These are phyloP conservation scores for Parmelia sp. DNA, from an alignment of 495 filamentous ascomycete species.

Conservation along the genomic window DNA sequence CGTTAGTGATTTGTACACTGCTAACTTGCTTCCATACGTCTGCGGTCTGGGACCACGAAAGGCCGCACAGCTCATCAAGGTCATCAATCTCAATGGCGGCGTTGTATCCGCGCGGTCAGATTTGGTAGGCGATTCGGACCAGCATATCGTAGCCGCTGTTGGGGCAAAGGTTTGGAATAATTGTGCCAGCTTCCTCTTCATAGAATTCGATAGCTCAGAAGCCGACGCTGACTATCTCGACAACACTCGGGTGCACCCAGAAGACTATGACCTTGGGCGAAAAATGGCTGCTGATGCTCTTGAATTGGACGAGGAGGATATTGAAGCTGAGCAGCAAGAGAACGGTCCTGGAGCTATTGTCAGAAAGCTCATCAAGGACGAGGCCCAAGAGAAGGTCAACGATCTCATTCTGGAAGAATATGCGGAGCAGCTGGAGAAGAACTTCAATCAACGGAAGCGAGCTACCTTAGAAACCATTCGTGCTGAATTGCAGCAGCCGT, in stretches of 20 bases:
- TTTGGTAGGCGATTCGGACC: constrained; percentile 77
- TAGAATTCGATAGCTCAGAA: constrained; percentile 75
- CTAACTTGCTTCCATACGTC: constrained; percentile 84
- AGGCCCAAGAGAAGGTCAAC: constrained; percentile 89
- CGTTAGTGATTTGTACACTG: constrained; percentile 66
- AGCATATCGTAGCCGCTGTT: constrained; percentile 69
- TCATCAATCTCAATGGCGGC: constrained; percentile 83
- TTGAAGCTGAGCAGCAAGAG: constrained; percentile 87
- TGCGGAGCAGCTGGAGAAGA: constrained; percentile 87
- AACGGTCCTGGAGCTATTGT: constrained; percentile 84
- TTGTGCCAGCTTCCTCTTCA: constrained; percentile 87
- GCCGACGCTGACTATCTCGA: constrained; percentile 83
- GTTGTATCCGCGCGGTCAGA: constrained; percentile 73
- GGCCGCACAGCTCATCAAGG: constrained; percentile 77
- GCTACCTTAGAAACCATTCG: constrained; percentile 95
- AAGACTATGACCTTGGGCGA: constrained; percentile 93
- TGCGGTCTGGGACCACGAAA: constrained; percentile 92
- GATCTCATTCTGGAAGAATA: constrained; percentile 95
- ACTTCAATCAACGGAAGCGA: constrained; percentile 88
- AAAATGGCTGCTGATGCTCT: constrained; percentile 98
- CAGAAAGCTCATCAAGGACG: constrained; percentile 83
- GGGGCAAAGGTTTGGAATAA: constrained; percentile 91
- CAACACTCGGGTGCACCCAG: constrained; percentile 92
- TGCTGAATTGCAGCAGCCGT: constrained; percentile 84
- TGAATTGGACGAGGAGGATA: constrained; percentile 93